These are phyloP conservation scores for Plasmodium ovale DNA, from an alignment of 169 alveolate genomes.

Conservation along the genomic window DNA sequence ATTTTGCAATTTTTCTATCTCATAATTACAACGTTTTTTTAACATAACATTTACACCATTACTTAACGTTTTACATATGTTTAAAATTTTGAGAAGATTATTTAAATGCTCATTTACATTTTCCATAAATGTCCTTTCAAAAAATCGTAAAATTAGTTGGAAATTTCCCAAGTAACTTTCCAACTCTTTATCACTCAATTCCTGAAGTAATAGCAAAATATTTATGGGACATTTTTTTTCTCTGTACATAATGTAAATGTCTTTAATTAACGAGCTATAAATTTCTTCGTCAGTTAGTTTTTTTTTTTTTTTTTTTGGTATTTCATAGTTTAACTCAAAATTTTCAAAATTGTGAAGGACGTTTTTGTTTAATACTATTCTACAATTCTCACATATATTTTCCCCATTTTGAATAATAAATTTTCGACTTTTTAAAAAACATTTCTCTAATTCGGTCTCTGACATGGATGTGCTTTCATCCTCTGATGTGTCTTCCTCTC, in stretches of 20 bases:
- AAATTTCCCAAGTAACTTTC: slow-evolving; percentile 15
- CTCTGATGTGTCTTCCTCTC: not conserved
- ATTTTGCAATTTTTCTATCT: slow-evolving; percentile 10
- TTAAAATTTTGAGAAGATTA: slow-evolving; percentile 24
- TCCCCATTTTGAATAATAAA: slow-evolving; percentile 30
- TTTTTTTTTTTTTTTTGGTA: slow-evolving; percentile 44
- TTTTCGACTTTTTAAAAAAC: slow-evolving; percentile 26
- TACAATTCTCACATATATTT: slow-evolving; percentile 32
- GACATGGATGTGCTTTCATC: not conserved
- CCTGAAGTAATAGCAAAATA: slow-evolving; percentile 44
- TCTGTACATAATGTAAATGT: slow-evolving; percentile 33
- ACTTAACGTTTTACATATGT: slow-evolving; percentile 23
- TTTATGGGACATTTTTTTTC: slow-evolving; percentile 65
- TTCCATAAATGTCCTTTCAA: slow-evolving; percentile 34
- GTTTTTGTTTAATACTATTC: slow-evolving; percentile 25
- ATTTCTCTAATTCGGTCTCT: slow-evolving; percentile 17
- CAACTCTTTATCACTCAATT: slow-evolving; percentile 51
- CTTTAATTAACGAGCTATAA: slow-evolving; percentile 44
- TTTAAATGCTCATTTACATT: slow-evolving; percentile 53
- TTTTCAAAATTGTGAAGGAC: slow-evolving; percentile 40
- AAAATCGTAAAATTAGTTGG: slow-evolving; percentile 20
- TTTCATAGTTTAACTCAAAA: slow-evolving; percentile 55
- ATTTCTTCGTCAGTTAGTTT: slow-evolving; percentile 30
- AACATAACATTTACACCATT: not conserved
- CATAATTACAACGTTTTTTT: not conserved